Conservation (phyloP, 805 yeast genomes). For the Yamadazyma sp. region DNA sequence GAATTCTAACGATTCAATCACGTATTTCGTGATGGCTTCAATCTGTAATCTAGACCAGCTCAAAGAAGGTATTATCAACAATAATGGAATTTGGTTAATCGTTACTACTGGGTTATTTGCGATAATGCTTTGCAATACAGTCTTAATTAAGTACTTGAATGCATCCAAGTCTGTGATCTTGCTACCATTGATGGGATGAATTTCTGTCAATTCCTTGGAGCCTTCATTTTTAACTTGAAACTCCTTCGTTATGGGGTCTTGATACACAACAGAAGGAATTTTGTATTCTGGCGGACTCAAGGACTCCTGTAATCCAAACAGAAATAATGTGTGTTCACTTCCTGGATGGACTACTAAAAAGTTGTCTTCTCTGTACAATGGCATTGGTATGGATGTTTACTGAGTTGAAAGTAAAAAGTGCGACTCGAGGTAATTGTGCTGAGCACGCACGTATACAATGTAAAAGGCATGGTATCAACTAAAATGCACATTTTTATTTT, state of each 20-base stretch:
- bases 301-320: conserved; percentile 76
- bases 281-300: conserved; percentile 72
- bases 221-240: conserved; percentile 41
- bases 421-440: conserved; percentile 1
- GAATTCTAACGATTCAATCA: conserved; percentile 69
- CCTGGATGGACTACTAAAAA: conserved; percentile 74
- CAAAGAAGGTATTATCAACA: conserved; percentile 60
- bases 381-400: conserved; percentile 27
- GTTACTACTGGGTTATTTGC: conserved; percentile 44
- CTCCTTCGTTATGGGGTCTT: conserved; percentile 34
- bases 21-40: conserved; percentile 71
- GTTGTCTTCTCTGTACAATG: conserved; percentile 45
- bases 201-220: conserved; percentile 30
- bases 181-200: conserved; percentile 67
- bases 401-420: conserved; percentile 6
- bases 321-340: conserved; percentile 68
- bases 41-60: conserved; percentile 67
- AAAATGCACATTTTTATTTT: too few relatives aligned
- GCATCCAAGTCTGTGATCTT: conserved; percentile 68
- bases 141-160: conserved; percentile 58
- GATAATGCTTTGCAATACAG: conserved; percentile 40
- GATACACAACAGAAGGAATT: conserved; percentile 76
- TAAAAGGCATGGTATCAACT: too few relatives aligned
- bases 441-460: too few relatives aligned
- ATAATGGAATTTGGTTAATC: conserved; percentile 67